Conservation (phyloP, 2,329 filamentous ascomycete genomes). For the Trichoderma arundinaceum region DNA sequence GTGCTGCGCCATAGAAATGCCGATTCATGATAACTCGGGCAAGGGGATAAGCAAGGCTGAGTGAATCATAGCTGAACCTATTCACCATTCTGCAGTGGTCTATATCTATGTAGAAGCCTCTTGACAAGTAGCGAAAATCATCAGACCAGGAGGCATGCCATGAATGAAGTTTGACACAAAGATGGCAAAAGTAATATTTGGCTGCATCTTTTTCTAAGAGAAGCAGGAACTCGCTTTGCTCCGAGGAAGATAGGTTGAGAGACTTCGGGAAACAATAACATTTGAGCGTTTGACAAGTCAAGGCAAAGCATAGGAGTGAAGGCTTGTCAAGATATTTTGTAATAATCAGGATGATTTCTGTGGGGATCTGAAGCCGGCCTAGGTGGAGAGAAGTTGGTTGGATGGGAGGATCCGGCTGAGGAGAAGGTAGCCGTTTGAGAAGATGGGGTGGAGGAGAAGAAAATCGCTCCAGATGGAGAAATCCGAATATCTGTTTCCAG, state of each 20-base stretch:
- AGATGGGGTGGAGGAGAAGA: neutral
- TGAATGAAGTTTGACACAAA: conserved; percentile 29
- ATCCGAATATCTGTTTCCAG: neutral
- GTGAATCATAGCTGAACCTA: neutral
- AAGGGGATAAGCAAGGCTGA: conserved; percentile 21
- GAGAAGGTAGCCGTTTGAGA: neutral
- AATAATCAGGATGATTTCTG: conserved; percentile 31
- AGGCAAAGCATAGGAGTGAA: conserved; percentile 29
- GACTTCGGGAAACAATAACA: conserved; percentile 15
- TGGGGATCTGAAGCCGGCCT: conserved; percentile 28
- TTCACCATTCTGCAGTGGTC: neutral
- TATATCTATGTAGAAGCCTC: neutral
- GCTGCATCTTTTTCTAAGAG: conserved; percentile 31
- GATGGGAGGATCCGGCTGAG: neutral
- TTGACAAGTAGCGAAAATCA: neutral
- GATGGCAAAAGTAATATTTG: conserved; percentile 25
- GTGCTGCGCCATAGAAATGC: conserved; percentile 31
- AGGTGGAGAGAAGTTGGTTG: neutral
- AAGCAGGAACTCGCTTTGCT: conserved; percentile 25
- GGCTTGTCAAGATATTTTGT: conserved; percentile 21
- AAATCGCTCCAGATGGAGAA: neutral
- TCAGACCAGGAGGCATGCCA: conserved; percentile 28
- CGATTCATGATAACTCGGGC: conserved; percentile 33
- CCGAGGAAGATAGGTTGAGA: neutral
- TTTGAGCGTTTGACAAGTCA: conserved; percentile 31